phyloP scores from a whole-genome alignment of 345 rosid species.

The Physaria fendleri region DNA sequence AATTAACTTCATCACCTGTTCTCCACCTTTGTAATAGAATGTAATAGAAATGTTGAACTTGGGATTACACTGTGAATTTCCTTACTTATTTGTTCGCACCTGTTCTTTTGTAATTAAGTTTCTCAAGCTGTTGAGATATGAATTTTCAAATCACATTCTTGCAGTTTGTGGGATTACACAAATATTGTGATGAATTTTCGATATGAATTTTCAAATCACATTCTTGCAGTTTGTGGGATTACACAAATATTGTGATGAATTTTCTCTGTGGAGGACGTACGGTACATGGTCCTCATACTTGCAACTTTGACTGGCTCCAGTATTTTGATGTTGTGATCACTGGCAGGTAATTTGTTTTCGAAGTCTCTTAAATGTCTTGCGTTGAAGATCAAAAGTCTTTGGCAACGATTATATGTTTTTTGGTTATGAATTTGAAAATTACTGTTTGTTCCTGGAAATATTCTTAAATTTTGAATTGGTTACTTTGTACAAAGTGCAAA shows the following conservation, averaged over 20 bases:
- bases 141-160: slow-evolving; percentile 6
- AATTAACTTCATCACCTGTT: not conserved
- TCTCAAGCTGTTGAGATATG: not conserved
- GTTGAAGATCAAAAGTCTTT: not conserved
- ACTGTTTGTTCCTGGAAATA: not conserved
- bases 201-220: not conserved
- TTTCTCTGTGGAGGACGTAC: slow-evolving; percentile 65
- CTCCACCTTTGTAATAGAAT: not conserved
- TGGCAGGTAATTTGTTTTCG: slow-evolving; percentile 57
- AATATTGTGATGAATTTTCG: slow-evolving; percentile 91
- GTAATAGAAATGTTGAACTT: not conserved
- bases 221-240: slow-evolving; percentile 95
- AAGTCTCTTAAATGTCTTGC: slow-evolving; percentile 6
- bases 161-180: slow-evolving; percentile 99
- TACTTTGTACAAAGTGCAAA: slow-evolving; percentile 58
- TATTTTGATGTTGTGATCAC: slow-evolving; percentile 91
- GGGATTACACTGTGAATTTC: not conserved
- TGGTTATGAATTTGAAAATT: not conserved
- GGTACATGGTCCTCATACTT: slow-evolving; percentile 29
- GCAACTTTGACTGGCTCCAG: slow-evolving; percentile 86
- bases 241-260: slow-evolving; percentile 92
- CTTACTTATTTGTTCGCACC: not conserved
- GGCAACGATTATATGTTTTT: not conserved
- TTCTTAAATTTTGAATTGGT: slow-evolving; percentile 11
- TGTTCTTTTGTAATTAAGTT: not conserved